Evolutionary conservation across 345 rosid species (phyloP).

Genomic region (Brassica napus): DNA sequence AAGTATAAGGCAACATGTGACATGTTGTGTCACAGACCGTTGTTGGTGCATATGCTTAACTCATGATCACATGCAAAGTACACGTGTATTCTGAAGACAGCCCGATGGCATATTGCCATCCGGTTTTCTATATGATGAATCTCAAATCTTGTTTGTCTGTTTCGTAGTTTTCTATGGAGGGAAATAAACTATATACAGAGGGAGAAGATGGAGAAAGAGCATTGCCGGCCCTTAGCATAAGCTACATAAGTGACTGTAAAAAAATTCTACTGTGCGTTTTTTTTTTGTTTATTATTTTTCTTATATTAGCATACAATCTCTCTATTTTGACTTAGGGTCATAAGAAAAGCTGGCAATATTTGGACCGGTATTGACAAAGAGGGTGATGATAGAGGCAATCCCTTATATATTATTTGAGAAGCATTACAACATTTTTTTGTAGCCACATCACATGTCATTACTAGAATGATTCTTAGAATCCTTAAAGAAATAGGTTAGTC

Average conservation of each 20-base stretch:
- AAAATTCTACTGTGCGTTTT: not conserved
- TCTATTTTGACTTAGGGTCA: not conserved
- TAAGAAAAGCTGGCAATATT: not conserved
- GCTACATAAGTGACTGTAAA: no score
- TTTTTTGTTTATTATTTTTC: no score
- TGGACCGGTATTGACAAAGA: not conserved
- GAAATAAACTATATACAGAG: not conserved
- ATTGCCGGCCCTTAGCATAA: not conserved
- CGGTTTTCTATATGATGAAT: constrained; percentile 33
- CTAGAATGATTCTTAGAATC: no score
- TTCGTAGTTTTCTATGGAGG: constrained; percentile 11
- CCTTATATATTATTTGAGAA: no score
- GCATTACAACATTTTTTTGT: no score
- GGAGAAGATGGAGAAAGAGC: not conserved
- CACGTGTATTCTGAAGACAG: constrained; percentile 24
- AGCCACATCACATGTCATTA: no score
- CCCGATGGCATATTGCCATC: constrained; percentile 5
- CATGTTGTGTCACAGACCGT: constrained; percentile 5
- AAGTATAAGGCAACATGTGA: constrained; percentile 3
- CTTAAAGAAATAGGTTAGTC: no score
- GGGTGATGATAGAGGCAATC: not conserved
- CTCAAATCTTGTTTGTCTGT: constrained; percentile 14
- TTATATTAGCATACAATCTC: no score
- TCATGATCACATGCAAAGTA: constrained; percentile 26
- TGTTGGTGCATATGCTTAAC: constrained; percentile 25